Base-by-base conservation (phyloP, 1,284 basidiomycete species). In the Tylopilus orsonianus region DNA sequence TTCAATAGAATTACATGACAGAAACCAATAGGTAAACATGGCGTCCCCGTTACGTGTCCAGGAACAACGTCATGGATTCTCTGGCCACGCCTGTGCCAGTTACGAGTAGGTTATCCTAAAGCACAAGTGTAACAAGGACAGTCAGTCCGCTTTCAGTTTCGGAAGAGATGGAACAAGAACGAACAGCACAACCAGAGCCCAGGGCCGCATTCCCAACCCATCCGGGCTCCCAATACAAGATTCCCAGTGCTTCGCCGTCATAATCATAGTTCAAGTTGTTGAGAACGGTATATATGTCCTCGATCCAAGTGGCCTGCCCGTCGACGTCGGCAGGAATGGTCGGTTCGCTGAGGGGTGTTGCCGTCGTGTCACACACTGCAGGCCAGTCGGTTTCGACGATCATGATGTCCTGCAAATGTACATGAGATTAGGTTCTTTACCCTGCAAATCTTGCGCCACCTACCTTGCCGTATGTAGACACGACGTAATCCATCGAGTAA, bases 301-400 rank as follows among this genome's bases (percentile, higher is more conserved):
- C 7, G 12, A 10, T 29, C 56, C 55, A 57, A 18, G 4, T 18
- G 4, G 44, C 37, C 32, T 57, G 58, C 2, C 58, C 56, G 8
- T 46, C 7, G 5, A 13, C 3, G 30, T 23, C 2, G 20, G 33
- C 42, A 5, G 41, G 5, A 39, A 57, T 48, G 13, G 13, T 29
- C 8, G 55, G 22, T 51, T 55, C 48, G 23, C 58, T 52, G 38
- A 58, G 56, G 5, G 24, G 27, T 5, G 35, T 46, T 10, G 26
- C 18, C 12, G 7, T 13, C 29, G 42, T 44, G 29, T 52, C n/a
- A n/a, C 58, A 60, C 9, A 3, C 18, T 9, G 12, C 36, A 2
- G 55, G 56, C 41, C 46, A 57, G 16, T 47, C 27, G 6, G 55
- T 60, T 41, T 60, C 57, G 13, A 41, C 36, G 2, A 60, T n/a